Percentiles rank a stretch among this genome's conserved stretches.
phyloP scores from a whole-genome alignment of 768 basidiomycete species.

The Lentinula lateritia region DNA sequence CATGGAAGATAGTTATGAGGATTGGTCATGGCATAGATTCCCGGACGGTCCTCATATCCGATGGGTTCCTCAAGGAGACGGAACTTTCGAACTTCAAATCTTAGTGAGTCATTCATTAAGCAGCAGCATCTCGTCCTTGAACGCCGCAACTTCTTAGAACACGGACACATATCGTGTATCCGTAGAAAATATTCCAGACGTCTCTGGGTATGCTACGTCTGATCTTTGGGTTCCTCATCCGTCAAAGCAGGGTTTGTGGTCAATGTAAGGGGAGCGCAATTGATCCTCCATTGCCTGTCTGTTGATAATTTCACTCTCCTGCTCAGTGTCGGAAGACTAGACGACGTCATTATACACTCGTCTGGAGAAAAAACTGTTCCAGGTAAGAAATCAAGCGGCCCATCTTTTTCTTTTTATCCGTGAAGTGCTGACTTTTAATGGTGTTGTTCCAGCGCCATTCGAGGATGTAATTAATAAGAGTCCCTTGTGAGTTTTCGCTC shows the following conservation, averaged over 20 bases:
- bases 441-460: constrained; percentile 14
- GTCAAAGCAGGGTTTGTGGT: constrained; percentile 33
- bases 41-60: constrained; percentile 19
- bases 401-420: background rate
- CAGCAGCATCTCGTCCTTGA: background rate
- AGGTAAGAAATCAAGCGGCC: background rate
- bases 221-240: constrained; percentile 42
- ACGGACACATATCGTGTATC: constrained; percentile 25
- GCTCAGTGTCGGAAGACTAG: constrained; percentile 24
- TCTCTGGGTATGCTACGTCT: constrained; percentile 35
- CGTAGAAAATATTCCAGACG: constrained; percentile 24
- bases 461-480: constrained; percentile 17
- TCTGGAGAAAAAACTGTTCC: constrained; percentile 28
- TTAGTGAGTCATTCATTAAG: constrained; percentile 20
- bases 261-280: constrained; percentile 6
- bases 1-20: constrained; percentile 11
- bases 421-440: too few relatives aligned
- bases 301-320: too few relatives aligned
- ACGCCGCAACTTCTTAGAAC: constrained; percentile 16
- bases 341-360: constrained; percentile 25
- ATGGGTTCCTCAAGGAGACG: constrained; percentile 33
- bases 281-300: background rate
- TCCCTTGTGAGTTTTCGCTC: constrained; percentile 13
- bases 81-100: constrained; percentile 31
- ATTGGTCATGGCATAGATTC: constrained; percentile 27